phyloP scores from a whole-genome alignment of 2,329 filamentous ascomycete genomes.

The Fusarium praegraminearum region DNA sequence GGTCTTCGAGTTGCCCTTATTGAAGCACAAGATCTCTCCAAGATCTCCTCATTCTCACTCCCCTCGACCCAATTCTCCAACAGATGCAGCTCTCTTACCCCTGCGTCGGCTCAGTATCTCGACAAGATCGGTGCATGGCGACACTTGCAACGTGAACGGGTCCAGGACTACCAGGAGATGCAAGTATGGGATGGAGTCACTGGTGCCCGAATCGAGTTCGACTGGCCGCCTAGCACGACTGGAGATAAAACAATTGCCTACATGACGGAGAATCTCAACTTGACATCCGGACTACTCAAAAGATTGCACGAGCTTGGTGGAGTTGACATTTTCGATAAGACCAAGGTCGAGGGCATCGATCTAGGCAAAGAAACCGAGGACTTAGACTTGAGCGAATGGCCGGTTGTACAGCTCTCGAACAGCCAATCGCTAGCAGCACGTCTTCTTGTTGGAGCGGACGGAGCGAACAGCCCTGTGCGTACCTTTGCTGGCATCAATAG shows the following conservation, averaged over 20 bases:
- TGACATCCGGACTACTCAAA: constrained; percentile 81
- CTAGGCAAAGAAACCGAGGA: constrained; percentile 77
- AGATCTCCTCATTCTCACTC: constrained; percentile 74
- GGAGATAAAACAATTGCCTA: constrained; percentile 80
- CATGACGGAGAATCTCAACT: constrained; percentile 95
- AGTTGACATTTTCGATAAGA: constrained; percentile 79
- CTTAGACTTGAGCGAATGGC: constrained; percentile 87
- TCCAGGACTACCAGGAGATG: constrained; percentile 95
- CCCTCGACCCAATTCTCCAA: constrained; percentile 83
- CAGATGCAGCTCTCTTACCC: constrained; percentile 94
- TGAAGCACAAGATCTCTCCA: constrained; percentile 86
- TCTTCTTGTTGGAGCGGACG: constrained; percentile 91
- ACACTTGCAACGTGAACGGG: constrained; percentile 76
- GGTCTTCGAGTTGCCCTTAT: constrained; percentile 87
- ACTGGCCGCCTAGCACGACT: constrained; percentile 69
- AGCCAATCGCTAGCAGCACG: constrained; percentile 79
- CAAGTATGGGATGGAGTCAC: constrained; percentile 97
- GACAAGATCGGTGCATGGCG: constrained; percentile 87
- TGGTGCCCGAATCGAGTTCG: constrained; percentile 88
- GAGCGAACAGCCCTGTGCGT: constrained; percentile 92
- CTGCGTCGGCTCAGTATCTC: constrained; percentile 85
- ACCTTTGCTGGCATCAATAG: constrained; percentile 88
- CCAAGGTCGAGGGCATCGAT: constrained; percentile 82
- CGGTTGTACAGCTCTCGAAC: constrained; percentile 79
- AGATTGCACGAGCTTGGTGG: constrained; percentile 77